Percentiles rank a stretch among this genome's conserved stretches.
phyloP scores from a whole-genome alignment of 2,329 filamentous ascomycete genomes.

The Xylaria arbuscula region DNA sequence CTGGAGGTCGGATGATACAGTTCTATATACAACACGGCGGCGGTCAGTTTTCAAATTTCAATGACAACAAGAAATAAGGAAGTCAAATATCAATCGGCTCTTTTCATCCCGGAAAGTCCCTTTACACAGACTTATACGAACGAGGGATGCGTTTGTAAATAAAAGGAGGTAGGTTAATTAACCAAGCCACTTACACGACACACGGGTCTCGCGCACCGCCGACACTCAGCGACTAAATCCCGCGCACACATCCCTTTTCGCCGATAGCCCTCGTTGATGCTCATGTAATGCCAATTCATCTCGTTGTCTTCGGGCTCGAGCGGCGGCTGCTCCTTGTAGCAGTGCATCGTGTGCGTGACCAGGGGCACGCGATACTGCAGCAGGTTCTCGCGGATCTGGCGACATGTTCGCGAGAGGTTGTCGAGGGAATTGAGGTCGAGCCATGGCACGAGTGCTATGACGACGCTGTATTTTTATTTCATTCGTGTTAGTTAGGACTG shows the following conservation, averaged over 20 bases:
- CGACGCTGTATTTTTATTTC: conserved; percentile 68
- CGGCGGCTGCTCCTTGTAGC: conserved; percentile 74
- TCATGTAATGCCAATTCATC: conserved; percentile 70
- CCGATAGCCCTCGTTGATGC: conserved; percentile 59
- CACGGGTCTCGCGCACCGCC: conserved; percentile 78
- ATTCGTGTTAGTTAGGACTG: conserved; percentile 28
- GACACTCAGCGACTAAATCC: conserved; percentile 87
- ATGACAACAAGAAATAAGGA: not conserved
- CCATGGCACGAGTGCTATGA: conserved; percentile 76
- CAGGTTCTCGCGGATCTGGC: conserved; percentile 79
- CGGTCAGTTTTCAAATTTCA: not conserved
- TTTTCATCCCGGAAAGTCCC: not conserved
- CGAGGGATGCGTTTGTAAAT: not conserved
- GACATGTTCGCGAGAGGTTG: conserved; percentile 83
- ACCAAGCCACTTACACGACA: conserved; percentile 74
- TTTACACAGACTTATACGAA: not conserved
- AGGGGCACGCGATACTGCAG: conserved; percentile 82
- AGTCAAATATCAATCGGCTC: not conserved
- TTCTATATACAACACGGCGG: conserved; percentile 68
- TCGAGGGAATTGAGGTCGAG: conserved; percentile 91
- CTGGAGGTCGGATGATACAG: conserved; percentile 86
- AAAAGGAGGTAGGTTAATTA: not conserved
- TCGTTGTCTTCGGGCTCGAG: conserved; percentile 65
- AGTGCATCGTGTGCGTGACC: conserved; percentile 80
- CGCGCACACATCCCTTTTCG: conserved; percentile 84